Conservation (phyloP, 2,329 filamentous ascomycete genomes). For the Cladosporium colombiae region DNA sequence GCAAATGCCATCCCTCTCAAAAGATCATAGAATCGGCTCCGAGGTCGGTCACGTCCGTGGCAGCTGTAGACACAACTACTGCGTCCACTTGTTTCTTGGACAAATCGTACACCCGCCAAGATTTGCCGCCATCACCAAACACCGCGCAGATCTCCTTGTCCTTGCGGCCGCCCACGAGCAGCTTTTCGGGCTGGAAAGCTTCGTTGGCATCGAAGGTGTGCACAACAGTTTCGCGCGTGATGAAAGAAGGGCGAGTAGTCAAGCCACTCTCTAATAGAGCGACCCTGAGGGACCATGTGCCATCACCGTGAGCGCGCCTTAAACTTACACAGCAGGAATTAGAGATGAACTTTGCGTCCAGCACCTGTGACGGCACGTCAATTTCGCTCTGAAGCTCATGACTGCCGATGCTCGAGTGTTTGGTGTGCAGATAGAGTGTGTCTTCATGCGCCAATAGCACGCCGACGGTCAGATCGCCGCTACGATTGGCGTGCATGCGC, state of each 20-base stretch:
- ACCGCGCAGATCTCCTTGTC: slow-evolving; percentile 56
- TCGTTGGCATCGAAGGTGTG: slow-evolving; percentile 50
- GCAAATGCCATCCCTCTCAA: background rate
- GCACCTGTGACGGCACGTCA: background rate
- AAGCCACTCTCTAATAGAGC: slow-evolving; percentile 1
- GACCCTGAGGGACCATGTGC: background rate
- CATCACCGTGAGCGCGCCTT: background rate
- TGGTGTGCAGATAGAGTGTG: slow-evolving; percentile 2
- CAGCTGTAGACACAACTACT: background rate
- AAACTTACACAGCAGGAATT: background rate
- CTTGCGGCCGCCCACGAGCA: slow-evolving; percentile 59
- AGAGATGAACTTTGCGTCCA: slow-evolving; percentile 20
- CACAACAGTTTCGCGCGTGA: slow-evolving; percentile 33
- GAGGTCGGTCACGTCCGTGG: background rate
- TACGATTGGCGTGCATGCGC: slow-evolving; percentile 6
- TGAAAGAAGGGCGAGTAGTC: background rate
- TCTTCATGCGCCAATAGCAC: slow-evolving; percentile 3
- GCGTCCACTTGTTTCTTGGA: slow-evolving; percentile 9
- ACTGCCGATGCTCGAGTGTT: slow-evolving; percentile 5
- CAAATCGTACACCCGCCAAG: slow-evolving; percentile 59
- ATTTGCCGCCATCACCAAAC: slow-evolving; percentile 54
- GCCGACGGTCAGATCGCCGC: slow-evolving; percentile 5
- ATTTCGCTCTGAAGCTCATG: background rate
- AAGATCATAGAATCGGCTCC: slow-evolving; percentile 14
- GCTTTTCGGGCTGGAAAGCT: slow-evolving; percentile 49